These are phyloP conservation scores for Bacidia gigantensis DNA, from an alignment of 495 filamentous ascomycete species.

Conservation along the genomic window DNA sequence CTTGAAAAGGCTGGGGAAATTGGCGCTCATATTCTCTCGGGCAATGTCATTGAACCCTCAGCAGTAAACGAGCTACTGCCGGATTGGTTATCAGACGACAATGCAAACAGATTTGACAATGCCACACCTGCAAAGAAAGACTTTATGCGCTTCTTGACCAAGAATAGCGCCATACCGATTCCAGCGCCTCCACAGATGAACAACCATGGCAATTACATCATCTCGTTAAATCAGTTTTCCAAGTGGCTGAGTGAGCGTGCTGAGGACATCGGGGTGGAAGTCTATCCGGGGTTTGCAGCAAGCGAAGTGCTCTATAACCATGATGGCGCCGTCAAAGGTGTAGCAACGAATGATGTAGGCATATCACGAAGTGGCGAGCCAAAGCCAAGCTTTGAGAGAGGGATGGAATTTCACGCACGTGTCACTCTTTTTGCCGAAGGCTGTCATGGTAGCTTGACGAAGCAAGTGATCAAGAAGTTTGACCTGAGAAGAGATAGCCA, in stretches of 20 bases:
- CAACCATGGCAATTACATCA: constrained; percentile 95
- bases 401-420: constrained; percentile 96
- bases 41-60: constrained; percentile 85
- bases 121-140: constrained; percentile 72
- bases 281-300: constrained; percentile 92
- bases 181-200: constrained; percentile 94
- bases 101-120: constrained; percentile 69
- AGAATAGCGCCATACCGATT: constrained; percentile 59
- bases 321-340: constrained; percentile 83
- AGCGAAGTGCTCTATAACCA: constrained; percentile 77
- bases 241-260: constrained; percentile 93
- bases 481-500: constrained; percentile 81
- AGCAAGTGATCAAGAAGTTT: constrained; percentile 91
- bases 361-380: constrained; percentile 67
- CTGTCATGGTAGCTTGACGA: constrained; percentile 90
- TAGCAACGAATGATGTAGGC: constrained; percentile 92
- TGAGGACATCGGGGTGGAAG: constrained; percentile 94
- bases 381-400: constrained; percentile 84
- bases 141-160: constrained; percentile 90
- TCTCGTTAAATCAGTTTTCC: constrained; percentile 83
- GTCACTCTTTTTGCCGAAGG: constrained; percentile 92
- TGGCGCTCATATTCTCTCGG: constrained; percentile 89
- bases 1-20: constrained; percentile 94
- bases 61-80: constrained; percentile 84
- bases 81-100: constrained; percentile 81